These are phyloP conservation scores for Camellia lanceoleosa DNA, from an alignment of 148 eudicot species.

Conservation along the genomic window DNA sequence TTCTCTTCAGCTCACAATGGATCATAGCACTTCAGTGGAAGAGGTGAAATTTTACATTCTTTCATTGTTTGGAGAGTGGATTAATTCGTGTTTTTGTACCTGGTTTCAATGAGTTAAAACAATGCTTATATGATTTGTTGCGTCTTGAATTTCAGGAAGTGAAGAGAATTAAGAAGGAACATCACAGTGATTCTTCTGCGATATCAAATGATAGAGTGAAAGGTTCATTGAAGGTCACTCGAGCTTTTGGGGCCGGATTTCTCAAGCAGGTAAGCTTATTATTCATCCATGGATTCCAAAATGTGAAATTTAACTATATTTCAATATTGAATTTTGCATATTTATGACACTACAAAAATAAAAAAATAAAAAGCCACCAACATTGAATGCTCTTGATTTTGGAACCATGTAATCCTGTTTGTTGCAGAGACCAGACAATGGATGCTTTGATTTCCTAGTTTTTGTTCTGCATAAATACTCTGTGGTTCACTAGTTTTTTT, in stretches of 20 bases:
- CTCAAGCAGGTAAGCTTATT: slow-evolving; percentile 45
- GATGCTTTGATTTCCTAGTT: neutral
- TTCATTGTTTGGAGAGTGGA: neutral
- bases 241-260: slow-evolving; percentile 76
- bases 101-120: neutral
- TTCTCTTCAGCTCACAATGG: slow-evolving; percentile 51
- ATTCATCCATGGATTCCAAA: no score
- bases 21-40: slow-evolving; percentile 53
- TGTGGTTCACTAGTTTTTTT: neutral
- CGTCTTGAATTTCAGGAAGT: slow-evolving; percentile 40
- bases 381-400: no score
- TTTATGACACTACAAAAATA: no score
- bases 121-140: neutral
- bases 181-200: slow-evolving; percentile 47
- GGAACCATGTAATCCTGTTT: no score
- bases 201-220: slow-evolving; percentile 51
- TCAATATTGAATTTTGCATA: no score
- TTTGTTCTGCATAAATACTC: no score
- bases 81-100: neutral
- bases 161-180: slow-evolving; percentile 45
- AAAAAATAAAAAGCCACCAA: no score
- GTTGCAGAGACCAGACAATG: neutral
- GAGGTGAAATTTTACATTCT: slow-evolving; percentile 33
- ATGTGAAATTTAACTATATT: no score
- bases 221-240: slow-evolving; percentile 67